Conservation (phyloP, 2,329 filamentous ascomycete genomes). For the Phyllosticta citribraziliensis region DNA sequence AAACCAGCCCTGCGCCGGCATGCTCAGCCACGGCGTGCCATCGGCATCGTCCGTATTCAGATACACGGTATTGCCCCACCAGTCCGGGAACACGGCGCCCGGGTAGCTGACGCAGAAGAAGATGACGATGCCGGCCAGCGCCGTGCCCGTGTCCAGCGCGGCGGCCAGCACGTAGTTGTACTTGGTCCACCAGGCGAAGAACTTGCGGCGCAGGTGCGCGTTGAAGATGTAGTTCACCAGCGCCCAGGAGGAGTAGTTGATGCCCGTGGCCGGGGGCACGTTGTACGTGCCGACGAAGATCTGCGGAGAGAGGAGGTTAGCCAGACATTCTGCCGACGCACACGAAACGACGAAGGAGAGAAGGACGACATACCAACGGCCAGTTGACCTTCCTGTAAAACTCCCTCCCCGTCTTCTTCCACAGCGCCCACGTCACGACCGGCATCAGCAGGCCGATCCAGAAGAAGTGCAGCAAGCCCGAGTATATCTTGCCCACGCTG, state of each 20-base stretch:
- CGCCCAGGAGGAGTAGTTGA: constrained; percentile 64
- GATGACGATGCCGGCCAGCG: constrained; percentile 23
- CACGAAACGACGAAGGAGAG: no score
- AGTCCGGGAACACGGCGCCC: constrained; percentile 15
- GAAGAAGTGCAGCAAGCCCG: constrained; percentile 60
- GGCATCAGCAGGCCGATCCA: constrained; percentile 53
- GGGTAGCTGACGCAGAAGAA: constrained; percentile 16
- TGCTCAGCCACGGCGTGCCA: constrained; percentile 24
- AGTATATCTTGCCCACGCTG: constrained; percentile 52
- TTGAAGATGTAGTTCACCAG: constrained; percentile 60
- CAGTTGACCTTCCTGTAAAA: constrained; percentile 2
- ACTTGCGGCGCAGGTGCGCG: constrained; percentile 42
- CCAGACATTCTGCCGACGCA: no score
- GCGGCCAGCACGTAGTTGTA: constrained; percentile 54
- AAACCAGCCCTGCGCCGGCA: constrained; percentile 21
- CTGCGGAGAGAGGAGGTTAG: not conserved
- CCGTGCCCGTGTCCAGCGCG: constrained; percentile 27
- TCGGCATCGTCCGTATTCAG: constrained; percentile 26
- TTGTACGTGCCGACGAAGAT: constrained; percentile 17
- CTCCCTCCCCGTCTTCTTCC: constrained; percentile 44
- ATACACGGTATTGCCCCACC: constrained; percentile 29
- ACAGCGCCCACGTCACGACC: constrained; percentile 53
- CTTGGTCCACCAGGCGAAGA: constrained; percentile 57
- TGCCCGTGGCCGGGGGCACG: constrained; percentile 55
- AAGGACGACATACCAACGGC: constrained; percentile 8